phyloP scores from a whole-genome alignment of 768 basidiomycete genomes.

The Lactarius hengduanensis region DNA sequence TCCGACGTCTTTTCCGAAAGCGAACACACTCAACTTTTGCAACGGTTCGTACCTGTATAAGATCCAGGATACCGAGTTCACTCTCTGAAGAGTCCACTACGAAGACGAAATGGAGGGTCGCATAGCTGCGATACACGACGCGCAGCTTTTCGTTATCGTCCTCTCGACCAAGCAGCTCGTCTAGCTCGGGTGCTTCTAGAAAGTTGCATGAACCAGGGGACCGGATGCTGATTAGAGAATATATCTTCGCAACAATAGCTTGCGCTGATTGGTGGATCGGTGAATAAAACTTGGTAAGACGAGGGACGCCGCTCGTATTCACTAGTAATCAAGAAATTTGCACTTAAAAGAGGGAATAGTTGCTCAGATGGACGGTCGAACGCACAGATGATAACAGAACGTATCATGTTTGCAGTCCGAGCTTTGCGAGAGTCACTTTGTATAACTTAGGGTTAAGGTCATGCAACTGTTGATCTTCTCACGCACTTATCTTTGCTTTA shows the following conservation, averaged over 20 bases:
- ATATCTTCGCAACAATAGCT: slow-evolving; percentile 83
- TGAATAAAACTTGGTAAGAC: slow-evolving; percentile 87
- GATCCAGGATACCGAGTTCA: slow-evolving; percentile 91
- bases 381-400: slow-evolving; percentile 30
- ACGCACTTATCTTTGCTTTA: background rate
- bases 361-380: background rate
- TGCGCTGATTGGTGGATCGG: slow-evolving; percentile 67
- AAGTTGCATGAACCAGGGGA: slow-evolving; percentile 91
- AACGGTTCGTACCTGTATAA: slow-evolving; percentile 76
- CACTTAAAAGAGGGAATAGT: slow-evolving; percentile 2
- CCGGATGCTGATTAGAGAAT: slow-evolving; percentile 79
- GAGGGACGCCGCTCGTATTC: slow-evolving; percentile 88
- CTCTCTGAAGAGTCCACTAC: slow-evolving; percentile 96
- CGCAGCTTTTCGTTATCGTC: slow-evolving; percentile 62
- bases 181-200: slow-evolving; percentile 87
- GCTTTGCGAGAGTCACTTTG: no score
- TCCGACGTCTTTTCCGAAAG: slow-evolving; percentile 10
- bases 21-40: background rate
- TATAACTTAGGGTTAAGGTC: no score
- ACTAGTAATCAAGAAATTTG: slow-evolving; percentile 46
- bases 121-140: slow-evolving; percentile 94
- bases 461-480: background rate
- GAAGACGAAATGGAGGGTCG: slow-evolving; percentile 95
- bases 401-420: slow-evolving; percentile 24
- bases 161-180: slow-evolving; percentile 60